Base-by-base conservation (phyloP, 2,329 filamentous ascomycete genomes). In the Podosphaera aphanis region DNA sequence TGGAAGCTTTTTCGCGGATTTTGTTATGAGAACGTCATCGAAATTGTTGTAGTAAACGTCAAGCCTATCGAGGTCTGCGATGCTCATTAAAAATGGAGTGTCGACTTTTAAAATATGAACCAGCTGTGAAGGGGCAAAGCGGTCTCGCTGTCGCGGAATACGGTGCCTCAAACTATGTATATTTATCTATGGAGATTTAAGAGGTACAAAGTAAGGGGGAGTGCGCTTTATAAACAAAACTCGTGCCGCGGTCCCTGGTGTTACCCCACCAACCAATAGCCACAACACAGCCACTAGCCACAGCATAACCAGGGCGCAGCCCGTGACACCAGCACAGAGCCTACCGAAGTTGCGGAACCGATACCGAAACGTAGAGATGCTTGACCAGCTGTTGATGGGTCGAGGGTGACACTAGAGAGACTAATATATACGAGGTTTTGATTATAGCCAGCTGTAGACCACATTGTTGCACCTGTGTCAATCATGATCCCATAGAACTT, bases 401-500 rank as follows among this genome's bases (percentile, higher is more conserved):
- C 35, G 11, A 45, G 27, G 13, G 35, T 4, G 19, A 31, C 20
- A 19, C 19, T 29, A 13, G 41, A 31, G 18, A 45, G 35, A 19
- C 25, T 37, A 3, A 37, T 23, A 25, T 37, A 39, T 11, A n/a
- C 43, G 13, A 37, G 18, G 16, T 25, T 37, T 16, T 45, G 43
- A 19, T 29, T 27, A 13, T 37, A 38, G 19, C 43, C n/a, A 11
- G 33, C 31, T 16, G 43, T 45, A 3, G 43, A 45, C 11, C 18
- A 18, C 25, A 11, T 38, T 10, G 43, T 19, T 8, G 33, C 43
- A 13, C 43, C 43, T 16, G 35, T 37, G 38, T 45, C 43, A 3
- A 45, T 45, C 23, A 45, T 37, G 25, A 45, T 38, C n/a, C 43
- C 31, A 27, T 18, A 37, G 13, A 37, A 45, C 25, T 45, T 21